Base-by-base conservation (phyloP, 805 yeast genomes). In the Yamadazyma paraphyllophila region DNA sequence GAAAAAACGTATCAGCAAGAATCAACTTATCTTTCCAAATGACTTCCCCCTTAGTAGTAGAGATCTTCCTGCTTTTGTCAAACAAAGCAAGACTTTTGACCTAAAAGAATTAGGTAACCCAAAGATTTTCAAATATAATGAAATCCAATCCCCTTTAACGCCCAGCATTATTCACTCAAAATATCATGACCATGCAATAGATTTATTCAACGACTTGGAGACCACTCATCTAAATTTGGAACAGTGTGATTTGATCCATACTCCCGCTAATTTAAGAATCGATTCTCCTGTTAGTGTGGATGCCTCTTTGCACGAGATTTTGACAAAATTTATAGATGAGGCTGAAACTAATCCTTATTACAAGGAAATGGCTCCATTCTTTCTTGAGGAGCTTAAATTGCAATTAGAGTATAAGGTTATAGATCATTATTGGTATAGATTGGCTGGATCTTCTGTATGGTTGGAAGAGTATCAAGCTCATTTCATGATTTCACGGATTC, bases 361-460 rank as follows among this genome's bases (percentile, higher is more conserved):
- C 38, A 44, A 47, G 17, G 68, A 65, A 41, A 26, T 64, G n/a
- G 43, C 64, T 2, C 63, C 65, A 2, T 62, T 60, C 45, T 59
- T 64, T 47, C 27, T 54, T 3, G 58, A 60, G 13, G 58, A 59
- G 29, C 52, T 64, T 30, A 50, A 46, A 34, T 39, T 60, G 9
- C 65, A 61, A 48, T 39, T 61, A 13, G 38, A 54, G 37, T 43
- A 48, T 40, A 53, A 58, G 24, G 53, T 57, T 9, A 55, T 61
- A 4, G 66, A 63, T 24, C 54, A 53, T 38, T 56, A 58, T 45
- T 79, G 82, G 81, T 74, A 58, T 49, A 63, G 71, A 45, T 69
- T 75, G 44, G 74, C 80, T 3, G 80, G 81, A 1, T 71, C 80
- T 1, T 67, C 78, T 1, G 77, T 77, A 11, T 79, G 81, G 81